These are phyloP conservation scores for Aeminium ludgeri DNA, from an alignment of 495 filamentous ascomycete species.

Conservation along the genomic window DNA sequence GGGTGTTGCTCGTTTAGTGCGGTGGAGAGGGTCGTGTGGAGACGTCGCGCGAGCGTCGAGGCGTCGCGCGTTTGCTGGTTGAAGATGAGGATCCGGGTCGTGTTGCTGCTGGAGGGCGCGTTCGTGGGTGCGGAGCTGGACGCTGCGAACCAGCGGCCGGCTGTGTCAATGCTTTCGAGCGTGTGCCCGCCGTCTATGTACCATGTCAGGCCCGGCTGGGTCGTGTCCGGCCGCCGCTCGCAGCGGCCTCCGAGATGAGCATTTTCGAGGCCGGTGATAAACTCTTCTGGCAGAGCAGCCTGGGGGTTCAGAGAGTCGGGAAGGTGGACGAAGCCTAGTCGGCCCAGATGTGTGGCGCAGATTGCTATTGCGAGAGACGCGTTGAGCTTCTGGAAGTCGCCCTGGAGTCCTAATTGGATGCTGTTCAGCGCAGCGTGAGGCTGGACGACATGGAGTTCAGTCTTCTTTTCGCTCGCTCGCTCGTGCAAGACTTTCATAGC, in stretches of 20 bases:
- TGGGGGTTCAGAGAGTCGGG: constrained; percentile 16
- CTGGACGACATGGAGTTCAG: constrained; percentile 41
- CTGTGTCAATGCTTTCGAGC: constrained; percentile 64
- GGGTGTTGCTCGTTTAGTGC: constrained; percentile 35
- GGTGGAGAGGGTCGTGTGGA: constrained; percentile 47
- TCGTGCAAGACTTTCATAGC: constrained; percentile 53
- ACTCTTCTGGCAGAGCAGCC: constrained; percentile 42
- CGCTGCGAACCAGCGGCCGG: constrained; percentile 60
- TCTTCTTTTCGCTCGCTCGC: constrained; percentile 51
- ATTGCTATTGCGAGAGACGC: constrained; percentile 65
- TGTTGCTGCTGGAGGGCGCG: not conserved
- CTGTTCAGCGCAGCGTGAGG: constrained; percentile 43
- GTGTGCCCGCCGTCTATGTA: constrained; percentile 89
- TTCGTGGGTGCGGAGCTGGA: constrained; percentile 1
- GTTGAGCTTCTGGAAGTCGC: constrained; percentile 71
- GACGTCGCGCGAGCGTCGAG: constrained; percentile 41
- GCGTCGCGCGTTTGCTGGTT: constrained; percentile 86
- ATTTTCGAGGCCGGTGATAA: constrained; percentile 56
- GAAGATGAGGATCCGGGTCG: constrained; percentile 60
- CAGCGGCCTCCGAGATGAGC: constrained; percentile 69
- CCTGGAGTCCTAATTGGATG: constrained; percentile 60
- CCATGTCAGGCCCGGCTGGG: constrained; percentile 48
- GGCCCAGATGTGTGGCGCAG: constrained; percentile 42
- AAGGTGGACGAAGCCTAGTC: constrained; percentile 1
- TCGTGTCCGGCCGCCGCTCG: constrained; percentile 47